Conservation (phyloP, 495 filamentous ascomycete species). For the Terfezia claveryi region DNA sequence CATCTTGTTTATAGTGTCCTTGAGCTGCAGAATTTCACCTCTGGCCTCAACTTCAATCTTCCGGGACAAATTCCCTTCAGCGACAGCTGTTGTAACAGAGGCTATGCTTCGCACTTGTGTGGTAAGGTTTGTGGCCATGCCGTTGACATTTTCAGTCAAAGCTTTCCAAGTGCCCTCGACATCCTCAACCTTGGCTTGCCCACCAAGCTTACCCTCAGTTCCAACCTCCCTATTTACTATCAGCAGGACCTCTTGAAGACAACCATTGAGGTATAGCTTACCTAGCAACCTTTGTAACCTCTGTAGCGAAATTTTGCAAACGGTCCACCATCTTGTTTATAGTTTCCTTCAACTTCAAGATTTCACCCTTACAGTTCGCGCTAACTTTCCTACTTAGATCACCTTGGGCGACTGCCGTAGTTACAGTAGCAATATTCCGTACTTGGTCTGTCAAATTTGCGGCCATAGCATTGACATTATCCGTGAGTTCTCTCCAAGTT, state of each 20-base stretch:
- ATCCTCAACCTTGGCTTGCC: conserved; percentile 90
- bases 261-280: neutral
- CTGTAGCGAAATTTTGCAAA: conserved; percentile 83
- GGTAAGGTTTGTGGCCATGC: conserved; percentile 96
- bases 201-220: conserved; percentile 84
- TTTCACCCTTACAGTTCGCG: conserved; percentile 91
- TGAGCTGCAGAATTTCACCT: conserved; percentile 85
- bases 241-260: neutral
- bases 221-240: conserved; percentile 52
- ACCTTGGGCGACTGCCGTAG: conserved; percentile 79
- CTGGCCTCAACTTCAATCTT: conserved; percentile 93
- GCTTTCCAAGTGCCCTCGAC: conserved; percentile 97
- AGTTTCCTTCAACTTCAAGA: conserved; percentile 82
- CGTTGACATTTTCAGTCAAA: conserved; percentile 92
- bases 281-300: conserved; percentile 84
- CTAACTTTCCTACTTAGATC: conserved; percentile 94
- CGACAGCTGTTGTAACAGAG: conserved; percentile 91
- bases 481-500: conserved; percentile 90
- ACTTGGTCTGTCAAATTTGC: conserved; percentile 89
- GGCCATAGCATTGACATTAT: conserved; percentile 98
- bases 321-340: conserved; percentile 99
- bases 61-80: conserved; percentile 77
- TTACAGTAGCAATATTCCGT: conserved; percentile 88
- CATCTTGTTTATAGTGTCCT: conserved; percentile 98
- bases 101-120: conserved; percentile 98